phyloP scores from a whole-genome alignment of 129 eudicot species.

The Calendula officinalis region DNA sequence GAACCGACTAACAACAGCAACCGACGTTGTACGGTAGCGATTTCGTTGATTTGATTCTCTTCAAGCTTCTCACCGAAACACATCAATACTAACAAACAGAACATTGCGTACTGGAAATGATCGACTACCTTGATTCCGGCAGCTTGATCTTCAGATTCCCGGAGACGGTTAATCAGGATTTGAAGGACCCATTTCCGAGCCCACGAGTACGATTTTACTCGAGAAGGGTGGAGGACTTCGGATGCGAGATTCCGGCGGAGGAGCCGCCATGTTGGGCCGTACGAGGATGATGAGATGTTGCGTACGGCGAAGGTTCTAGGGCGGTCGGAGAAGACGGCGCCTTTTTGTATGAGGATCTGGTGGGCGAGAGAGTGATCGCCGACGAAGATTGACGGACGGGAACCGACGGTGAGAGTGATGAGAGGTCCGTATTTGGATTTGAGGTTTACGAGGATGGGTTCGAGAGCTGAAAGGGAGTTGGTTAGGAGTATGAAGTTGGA shows the following conservation, averaged over 20 bases:
- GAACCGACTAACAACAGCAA: background rate
- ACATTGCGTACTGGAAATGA: conserved; percentile 25
- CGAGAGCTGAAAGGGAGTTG: background rate
- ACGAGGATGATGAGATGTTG: conserved; percentile 5
- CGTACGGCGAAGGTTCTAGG: conserved; percentile 5
- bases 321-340: conserved; percentile 26
- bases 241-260: conserved; percentile 13
- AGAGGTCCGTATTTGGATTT: conserved; percentile 12
- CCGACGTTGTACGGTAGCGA: conserved; percentile 15
- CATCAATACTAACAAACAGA: conserved; percentile 22
- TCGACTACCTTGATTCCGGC: conserved; percentile 17
- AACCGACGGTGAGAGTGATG: conserved; percentile 6
- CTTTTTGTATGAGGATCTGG: conserved; percentile 21
- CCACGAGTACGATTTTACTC: conserved; percentile 17
- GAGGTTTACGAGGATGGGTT: conserved; percentile 1
- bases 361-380: conserved; percentile 23
- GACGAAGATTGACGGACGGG: conserved; percentile 7
- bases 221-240: background rate
- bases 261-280: conserved; percentile 25
- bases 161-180: background rate
- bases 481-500: background rate
- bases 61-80: conserved; percentile 36
- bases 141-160: background rate
- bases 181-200: conserved; percentile 23
- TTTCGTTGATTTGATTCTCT: conserved; percentile 21